Conservation (phyloP, 805 yeast species). For the Monosporozyma aquatica region DNA sequence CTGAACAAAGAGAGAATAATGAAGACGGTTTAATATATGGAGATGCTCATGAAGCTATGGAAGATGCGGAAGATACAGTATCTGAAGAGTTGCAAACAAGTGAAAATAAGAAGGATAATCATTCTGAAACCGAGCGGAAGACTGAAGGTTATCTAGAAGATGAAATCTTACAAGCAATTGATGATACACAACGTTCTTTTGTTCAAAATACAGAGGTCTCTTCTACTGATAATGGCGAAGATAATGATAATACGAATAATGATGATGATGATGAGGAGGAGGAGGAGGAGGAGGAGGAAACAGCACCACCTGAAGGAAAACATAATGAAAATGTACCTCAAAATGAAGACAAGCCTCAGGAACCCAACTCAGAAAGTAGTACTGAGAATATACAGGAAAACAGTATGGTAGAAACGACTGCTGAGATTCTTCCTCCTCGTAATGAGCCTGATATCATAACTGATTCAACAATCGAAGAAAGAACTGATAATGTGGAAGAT, state of each 20-base stretch:
- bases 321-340: not conserved
- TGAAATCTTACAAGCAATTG: constrained; percentile 2
- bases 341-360: too few relatives aligned
- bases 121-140: not conserved
- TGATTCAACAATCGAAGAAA: too few relatives aligned
- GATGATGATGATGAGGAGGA: constrained; percentile 2
- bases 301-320: not conserved
- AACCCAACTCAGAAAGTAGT: too few relatives aligned
- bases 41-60: too few relatives aligned
- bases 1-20: not conserved
- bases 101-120: not conserved
- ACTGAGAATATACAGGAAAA: too few relatives aligned
- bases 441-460: too few relatives aligned
- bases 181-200: not conserved
- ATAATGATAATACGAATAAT: constrained; percentile 1
- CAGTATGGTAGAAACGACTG: too few relatives aligned
- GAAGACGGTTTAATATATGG: too few relatives aligned
- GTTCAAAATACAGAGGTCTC: not conserved
- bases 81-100: too few relatives aligned
- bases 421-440: too few relatives aligned
- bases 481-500: too few relatives aligned
- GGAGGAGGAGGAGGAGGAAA: not conserved
- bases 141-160: not conserved
- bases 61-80: too few relatives aligned
- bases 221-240: not conserved